Percentiles rank a stretch among this genome's conserved stretches.
phyloP scores from a whole-genome alignment of 768 basidiomycete species.

The Termitomyces sp. region DNA sequence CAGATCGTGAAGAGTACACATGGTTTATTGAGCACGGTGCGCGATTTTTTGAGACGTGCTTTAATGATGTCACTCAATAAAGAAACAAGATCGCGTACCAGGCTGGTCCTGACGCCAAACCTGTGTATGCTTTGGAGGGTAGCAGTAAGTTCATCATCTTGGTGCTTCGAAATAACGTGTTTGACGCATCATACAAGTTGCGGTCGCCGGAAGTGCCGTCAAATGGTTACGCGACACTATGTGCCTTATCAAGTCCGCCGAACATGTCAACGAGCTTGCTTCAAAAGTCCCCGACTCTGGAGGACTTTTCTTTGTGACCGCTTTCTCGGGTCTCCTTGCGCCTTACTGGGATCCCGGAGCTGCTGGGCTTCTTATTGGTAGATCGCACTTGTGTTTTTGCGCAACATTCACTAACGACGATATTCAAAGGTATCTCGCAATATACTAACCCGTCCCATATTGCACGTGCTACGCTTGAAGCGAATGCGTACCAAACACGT shows the following conservation, averaged over 20 bases:
- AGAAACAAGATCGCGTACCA: constrained; percentile 77
- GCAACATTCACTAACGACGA: background rate
- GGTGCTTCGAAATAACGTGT: background rate
- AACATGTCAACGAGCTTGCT: constrained; percentile 83
- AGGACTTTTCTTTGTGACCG: constrained; percentile 95
- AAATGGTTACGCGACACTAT: constrained; percentile 97
- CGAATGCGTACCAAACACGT: constrained; percentile 93
- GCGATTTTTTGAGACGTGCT: constrained; percentile 5
- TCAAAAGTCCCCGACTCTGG: constrained; percentile 72
- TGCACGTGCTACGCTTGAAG: constrained; percentile 91
- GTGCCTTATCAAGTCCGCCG: constrained; percentile 71
- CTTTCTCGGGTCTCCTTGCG: constrained; percentile 92
- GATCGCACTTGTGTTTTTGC: constrained; percentile 2
- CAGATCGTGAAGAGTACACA: constrained; percentile 83
- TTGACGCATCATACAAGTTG: constrained; percentile 42
- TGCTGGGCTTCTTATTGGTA: constrained; percentile 79
- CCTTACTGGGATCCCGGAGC: constrained; percentile 98
- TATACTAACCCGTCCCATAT: constrained; percentile 93
- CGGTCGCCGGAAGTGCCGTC: constrained; percentile 92
- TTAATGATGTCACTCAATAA: background rate
- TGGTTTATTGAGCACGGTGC: constrained; percentile 84
- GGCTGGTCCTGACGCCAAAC: constrained; percentile 69
- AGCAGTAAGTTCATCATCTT: constrained; percentile 54
- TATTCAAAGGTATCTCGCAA: constrained; percentile 58
- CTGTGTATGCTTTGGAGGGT: constrained; percentile 93